phyloP scores from a whole-genome alignment of 164 flowering plant species.

The Umbilicus rupestris region DNA sequence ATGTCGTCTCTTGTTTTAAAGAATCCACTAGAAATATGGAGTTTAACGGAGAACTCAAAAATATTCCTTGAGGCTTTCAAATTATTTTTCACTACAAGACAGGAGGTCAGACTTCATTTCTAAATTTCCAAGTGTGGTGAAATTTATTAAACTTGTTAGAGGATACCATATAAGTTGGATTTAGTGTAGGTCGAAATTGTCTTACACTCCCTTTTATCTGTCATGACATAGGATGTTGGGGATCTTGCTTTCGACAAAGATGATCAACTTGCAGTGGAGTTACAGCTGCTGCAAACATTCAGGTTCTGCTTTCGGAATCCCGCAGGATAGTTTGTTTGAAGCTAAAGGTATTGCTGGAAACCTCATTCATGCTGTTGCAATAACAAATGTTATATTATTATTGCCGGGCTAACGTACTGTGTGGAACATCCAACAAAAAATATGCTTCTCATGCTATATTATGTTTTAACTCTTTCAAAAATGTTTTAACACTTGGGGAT shows the following conservation, averaged over 20 bases:
- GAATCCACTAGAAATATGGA: slow-evolving; percentile 94
- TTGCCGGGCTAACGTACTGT: slow-evolving; percentile 92
- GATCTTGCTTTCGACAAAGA: slow-evolving; percentile 84
- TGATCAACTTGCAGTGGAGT: slow-evolving; percentile 95
- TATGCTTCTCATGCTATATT: slow-evolving; percentile 68
- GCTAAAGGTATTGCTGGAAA: slow-evolving; percentile 99
- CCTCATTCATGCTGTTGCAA: slow-evolving; percentile 97
- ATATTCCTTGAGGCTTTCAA: slow-evolving; percentile 76
- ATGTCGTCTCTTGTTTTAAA: slow-evolving; percentile 74
- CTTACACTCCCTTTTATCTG: neutral
- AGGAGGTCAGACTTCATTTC: slow-evolving; percentile 38
- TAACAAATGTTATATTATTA: slow-evolving; percentile 92
- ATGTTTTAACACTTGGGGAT: slow-evolving; percentile 27
- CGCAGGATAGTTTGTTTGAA: slow-evolving; percentile 90
- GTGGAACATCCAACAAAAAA: slow-evolving; percentile 65
- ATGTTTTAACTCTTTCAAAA: neutral
- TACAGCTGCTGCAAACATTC: slow-evolving; percentile 98
- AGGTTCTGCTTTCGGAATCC: slow-evolving; percentile 87
- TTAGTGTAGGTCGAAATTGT: neutral
- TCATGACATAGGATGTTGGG: slow-evolving; percentile 63
- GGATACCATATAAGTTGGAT: neutral
- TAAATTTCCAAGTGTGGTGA: slow-evolving; percentile 8
- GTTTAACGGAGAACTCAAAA: slow-evolving; percentile 64
- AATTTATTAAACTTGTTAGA: neutral
- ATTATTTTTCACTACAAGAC: slow-evolving; percentile 60